Evolutionary conservation across 1,284 basidiomycete species (phyloP), one percentile per base, ranked within the genome.

Genomic region (Trichosporon inkin): DNA sequence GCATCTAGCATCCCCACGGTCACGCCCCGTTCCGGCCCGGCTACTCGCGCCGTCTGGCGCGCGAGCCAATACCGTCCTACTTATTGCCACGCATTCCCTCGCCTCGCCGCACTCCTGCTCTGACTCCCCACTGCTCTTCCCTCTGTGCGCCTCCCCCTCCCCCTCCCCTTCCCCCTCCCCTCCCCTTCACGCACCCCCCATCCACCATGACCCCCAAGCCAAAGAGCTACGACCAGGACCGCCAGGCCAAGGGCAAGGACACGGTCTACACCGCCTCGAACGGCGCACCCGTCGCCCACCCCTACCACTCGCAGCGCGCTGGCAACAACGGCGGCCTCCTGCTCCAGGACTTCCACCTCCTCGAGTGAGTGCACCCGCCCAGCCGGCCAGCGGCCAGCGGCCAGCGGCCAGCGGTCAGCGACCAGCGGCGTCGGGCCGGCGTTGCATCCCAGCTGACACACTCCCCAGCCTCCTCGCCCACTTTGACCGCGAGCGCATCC

Each of bases 401-500:
- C 36, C 10, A n/a, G 10, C 36, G 10, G 36, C 39, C 39, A 41
- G 16, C 6, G 39, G 16, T 41, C 36, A 19, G 6, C 39, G n/a
- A 14, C 39, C 16, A n/a, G n/a, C n/a, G n/a, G n/a, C n/a, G n/a
- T n/a, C n/a, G n/a, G n/a, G n/a, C n/a, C n/a, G n/a, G n/a, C n/a
- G n/a, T n/a, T n/a, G n/a, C n/a, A n/a, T n/a, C n/a, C n/a, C n/a
- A 32, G 14, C 24, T 8, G 19, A 39, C 54, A 35, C 3, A 44
- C 39, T 10, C 19, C 39, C 54, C 57, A 94, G 44, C 79, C 82
- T 90, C 59, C 84, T 95, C 67, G 87, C 89, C 40, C 91, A 94
- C 83, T 94, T 95, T 72, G 89, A 90, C 79, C 86, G 90, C 59
- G 92, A 96, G 81, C 88, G 93, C 49, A 94, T 97, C 74, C 93